Evolutionary conservation across 371 early-diverging fungal genomes (phyloP).

Genomic region (Dinochytrium kinnereticum): DNA sequence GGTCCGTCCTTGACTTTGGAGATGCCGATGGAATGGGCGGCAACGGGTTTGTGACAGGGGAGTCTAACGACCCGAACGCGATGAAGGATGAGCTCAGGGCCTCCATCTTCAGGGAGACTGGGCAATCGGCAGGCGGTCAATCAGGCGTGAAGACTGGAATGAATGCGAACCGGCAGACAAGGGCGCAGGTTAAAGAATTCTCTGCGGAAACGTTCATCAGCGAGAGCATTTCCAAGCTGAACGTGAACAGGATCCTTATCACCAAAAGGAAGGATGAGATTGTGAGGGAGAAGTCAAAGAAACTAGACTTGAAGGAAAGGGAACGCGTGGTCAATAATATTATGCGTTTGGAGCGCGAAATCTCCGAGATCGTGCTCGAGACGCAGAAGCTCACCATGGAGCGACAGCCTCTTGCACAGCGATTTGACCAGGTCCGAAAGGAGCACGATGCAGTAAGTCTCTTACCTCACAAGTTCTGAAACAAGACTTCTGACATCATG

Average conservation of each 20-base stretch:
- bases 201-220: background rate
- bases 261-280: slow-evolving; percentile 11
- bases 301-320: slow-evolving; percentile 24
- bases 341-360: slow-evolving; percentile 16
- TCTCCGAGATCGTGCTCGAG: slow-evolving; percentile 21
- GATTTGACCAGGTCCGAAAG: slow-evolving; percentile 5
- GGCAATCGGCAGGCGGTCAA: background rate
- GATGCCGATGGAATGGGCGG: background rate
- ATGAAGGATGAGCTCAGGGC: background rate
- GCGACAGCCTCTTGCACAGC: slow-evolving; percentile 7
- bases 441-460: slow-evolving; percentile 21
- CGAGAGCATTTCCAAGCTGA: background rate
- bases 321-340: slow-evolving; percentile 20
- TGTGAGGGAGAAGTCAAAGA: slow-evolving; percentile 26
- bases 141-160: background rate
- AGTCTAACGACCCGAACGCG: background rate
- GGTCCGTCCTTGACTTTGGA: background rate
- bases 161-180: background rate
- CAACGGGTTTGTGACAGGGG: background rate
- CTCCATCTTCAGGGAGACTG: background rate
- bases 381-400: slow-evolving; percentile 13
- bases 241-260: slow-evolving; percentile 12
- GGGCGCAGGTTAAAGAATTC: background rate
- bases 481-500: background rate
- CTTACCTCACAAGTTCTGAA: no score